Percentiles rank a stretch among this genome's conserved stretches.
phyloP scores from a whole-genome alignment of 1,284 basidiomycete genomes.

The Ustilago hordei region DNA sequence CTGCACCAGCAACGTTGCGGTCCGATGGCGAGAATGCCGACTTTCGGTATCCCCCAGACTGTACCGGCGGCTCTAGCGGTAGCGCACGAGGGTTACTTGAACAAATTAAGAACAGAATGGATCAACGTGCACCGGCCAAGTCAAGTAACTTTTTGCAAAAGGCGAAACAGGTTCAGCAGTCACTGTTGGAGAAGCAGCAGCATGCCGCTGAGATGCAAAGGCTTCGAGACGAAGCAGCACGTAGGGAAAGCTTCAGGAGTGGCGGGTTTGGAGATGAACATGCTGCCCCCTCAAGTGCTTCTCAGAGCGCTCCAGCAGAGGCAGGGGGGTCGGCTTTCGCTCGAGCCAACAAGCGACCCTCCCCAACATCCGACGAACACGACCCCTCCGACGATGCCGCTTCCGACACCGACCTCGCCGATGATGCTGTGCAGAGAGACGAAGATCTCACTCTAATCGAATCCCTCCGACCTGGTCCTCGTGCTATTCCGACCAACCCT shows the following conservation, averaged over 20 bases:
- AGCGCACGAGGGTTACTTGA: conserved; percentile 31
- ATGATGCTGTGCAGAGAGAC: conserved; percentile 10
- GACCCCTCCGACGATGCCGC: background rate
- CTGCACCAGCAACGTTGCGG: background rate
- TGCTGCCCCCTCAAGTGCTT: background rate
- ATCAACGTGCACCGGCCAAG: conserved; percentile 22
- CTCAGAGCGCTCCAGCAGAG: background rate
- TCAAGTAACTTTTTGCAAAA: conserved; percentile 35
- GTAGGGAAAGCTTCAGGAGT: conserved; percentile 28
- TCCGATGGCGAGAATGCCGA: background rate
- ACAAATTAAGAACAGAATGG: conserved; percentile 40
- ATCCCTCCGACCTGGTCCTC: conserved; percentile 26
- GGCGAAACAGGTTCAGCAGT: conserved; percentile 45
- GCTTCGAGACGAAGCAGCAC: conserved; percentile 17
- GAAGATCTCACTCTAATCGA: conserved; percentile 38
- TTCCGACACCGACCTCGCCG: background rate
- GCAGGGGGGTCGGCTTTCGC: conserved; percentile 20
- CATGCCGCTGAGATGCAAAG: conserved; percentile 19
- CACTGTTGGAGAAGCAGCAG: conserved; percentile 38
- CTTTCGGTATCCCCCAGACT: conserved; percentile 32
- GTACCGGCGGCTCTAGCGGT: background rate
- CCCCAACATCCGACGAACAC: background rate
- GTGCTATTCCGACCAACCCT: conserved; percentile 27
- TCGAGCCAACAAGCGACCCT: conserved; percentile 14
- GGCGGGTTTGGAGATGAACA: conserved; percentile 21